These are phyloP conservation scores for Kuraishia ogatae DNA, from an alignment of 805 yeast genomes.

Conservation along the genomic window DNA sequence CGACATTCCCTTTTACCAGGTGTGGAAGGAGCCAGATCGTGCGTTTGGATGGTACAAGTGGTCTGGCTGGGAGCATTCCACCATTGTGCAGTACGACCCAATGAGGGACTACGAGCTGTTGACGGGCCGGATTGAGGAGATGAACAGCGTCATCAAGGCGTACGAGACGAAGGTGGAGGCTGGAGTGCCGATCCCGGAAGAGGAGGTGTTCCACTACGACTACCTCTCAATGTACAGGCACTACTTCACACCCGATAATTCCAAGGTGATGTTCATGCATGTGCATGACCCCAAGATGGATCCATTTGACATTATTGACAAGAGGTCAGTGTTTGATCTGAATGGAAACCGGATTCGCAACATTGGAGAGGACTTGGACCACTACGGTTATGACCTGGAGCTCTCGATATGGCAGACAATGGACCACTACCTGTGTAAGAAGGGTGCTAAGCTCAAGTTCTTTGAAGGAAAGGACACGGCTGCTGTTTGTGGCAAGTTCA, in stretches of 20 bases:
- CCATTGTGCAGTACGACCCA: constrained; percentile 27
- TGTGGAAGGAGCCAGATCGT: constrained; percentile 28
- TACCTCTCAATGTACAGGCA: constrained; percentile 18
- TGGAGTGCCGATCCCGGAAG: background rate
- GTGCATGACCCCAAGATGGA: constrained; percentile 49
- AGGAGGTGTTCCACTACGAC: constrained; percentile 12
- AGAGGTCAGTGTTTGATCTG: constrained; percentile 18
- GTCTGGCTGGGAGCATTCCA: constrained; percentile 23
- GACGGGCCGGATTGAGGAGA: constrained; percentile 12
- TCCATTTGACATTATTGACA: constrained; percentile 32
- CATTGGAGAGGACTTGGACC: constrained; percentile 25
- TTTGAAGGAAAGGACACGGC: constrained; percentile 13
- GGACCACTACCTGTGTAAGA: constrained; percentile 22
- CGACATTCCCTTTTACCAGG: constrained; percentile 43
- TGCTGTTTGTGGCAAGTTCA: constrained; percentile 18
- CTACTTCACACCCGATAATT: constrained; percentile 18
- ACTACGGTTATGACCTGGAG: constrained; percentile 22
- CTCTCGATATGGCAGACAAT: constrained; percentile 23
- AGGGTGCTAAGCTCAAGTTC: constrained; percentile 12
- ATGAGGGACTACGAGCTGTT: constrained; percentile 18
- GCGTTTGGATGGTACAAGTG: constrained; percentile 24
- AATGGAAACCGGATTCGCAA: constrained; percentile 19
- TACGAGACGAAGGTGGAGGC: background rate
- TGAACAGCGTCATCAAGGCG: constrained; percentile 13
- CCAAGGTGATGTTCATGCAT: constrained; percentile 29